Evolutionary conservation across 768 basidiomycete genomes (phyloP), one percentile per base, ranked within the genome.

Genomic region (Boletus bicolor): DNA sequence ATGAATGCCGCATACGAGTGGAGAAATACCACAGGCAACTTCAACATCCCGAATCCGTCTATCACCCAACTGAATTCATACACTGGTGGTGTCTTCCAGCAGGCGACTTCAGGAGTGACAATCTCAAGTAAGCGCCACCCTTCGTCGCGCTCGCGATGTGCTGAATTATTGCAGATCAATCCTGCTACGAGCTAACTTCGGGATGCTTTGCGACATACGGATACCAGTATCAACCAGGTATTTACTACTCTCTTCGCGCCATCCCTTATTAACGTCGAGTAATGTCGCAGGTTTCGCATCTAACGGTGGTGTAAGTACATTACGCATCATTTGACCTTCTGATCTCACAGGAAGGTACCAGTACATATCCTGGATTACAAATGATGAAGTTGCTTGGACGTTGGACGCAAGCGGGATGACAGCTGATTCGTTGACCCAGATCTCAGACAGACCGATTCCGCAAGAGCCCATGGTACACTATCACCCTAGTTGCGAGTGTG

Each of bases 361-460:
- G 79, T 94, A 93, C 68, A 90, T 94, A 57, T 76, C 82, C 19
- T 95, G 93, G 93, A 80, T 93, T 44, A 72, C 83, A 41, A 76
- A 84, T 54, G 78, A 73, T 55, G 69, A 82, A 64, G 66, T 79
- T 41, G 79, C 82, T 15, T 94, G 93, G 93, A 88, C 84, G 4
- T 60, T 93, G 55, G 79, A 80, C 39, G 79, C 79, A 19, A 69
- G 76, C 32, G 92, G 84, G 12, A 76, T 92, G 72, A 82, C 67
- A 3, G 79, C 86, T 2, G 79, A 86, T 68, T 36, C 73, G 2
- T 59, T 66, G 24, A 83, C 83, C 3, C 73, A 89, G 60, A 89
- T 93, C 55, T 72, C 82, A 14, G 77, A 80, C 34, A 75, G 93
- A 53, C 84, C 88, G 12, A 74, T 95, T 39, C 82, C 92, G 0